Evolutionary conservation across 306 rosid genomes (phyloP).

Genomic region (Rubus parviflorus): DNA sequence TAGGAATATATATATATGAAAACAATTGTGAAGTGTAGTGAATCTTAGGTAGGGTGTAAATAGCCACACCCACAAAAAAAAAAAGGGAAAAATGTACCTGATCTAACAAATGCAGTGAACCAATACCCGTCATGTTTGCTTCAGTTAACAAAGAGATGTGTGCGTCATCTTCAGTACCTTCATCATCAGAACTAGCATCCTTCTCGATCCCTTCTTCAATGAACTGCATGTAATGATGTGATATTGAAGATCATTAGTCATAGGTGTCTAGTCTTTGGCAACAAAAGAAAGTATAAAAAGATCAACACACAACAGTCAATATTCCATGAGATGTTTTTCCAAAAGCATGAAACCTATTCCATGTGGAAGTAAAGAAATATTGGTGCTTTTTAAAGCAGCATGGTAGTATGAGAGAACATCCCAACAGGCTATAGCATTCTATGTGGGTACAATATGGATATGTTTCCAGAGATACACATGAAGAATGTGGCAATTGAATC

Average conservation of each 20-base stretch:
- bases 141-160: slow-evolving; percentile 32
- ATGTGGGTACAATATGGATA: neutral
- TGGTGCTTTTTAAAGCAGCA: neutral
- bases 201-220: slow-evolving; percentile 55
- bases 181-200: slow-evolving; percentile 50
- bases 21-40: no score
- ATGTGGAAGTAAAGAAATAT: neutral
- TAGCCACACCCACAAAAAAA: no score
- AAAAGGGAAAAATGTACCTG: slow-evolving; percentile 43
- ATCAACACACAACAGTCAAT: neutral
- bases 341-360: neutral
- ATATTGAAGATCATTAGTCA: slow-evolving; percentile 21
- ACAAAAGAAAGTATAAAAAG: neutral
- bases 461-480: neutral
- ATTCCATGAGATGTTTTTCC: neutral
- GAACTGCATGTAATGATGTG: slow-evolving; percentile 45
- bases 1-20: no score
- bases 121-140: slow-evolving; percentile 32
- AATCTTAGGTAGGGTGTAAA: no score
- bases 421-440: neutral
- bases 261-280: slow-evolving; percentile 1
- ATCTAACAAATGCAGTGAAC: slow-evolving; percentile 44
- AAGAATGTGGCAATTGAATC: neutral
- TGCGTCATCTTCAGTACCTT: slow-evolving; percentile 39
- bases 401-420: neutral